Evolutionary conservation across 1,284 basidiomycete species (phyloP), one percentile per base, ranked within the genome.

Genomic region (Coriolopsis trogii): DNA sequence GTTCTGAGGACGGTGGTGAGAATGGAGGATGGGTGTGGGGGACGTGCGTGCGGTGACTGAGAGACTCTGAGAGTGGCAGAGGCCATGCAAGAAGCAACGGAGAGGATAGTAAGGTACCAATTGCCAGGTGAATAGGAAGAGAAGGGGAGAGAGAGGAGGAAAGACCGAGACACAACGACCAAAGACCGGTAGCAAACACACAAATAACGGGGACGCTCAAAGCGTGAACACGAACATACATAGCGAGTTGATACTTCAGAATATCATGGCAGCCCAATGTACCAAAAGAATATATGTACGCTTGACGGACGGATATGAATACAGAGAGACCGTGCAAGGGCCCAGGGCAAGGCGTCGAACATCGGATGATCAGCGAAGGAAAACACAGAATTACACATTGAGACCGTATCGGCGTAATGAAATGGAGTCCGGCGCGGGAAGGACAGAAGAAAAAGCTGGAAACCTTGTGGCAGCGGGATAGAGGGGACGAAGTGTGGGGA

Each of bases 251-350:
- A n/a, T n/a, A n/a, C n/a, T n/a, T n/a, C n/a, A n/a, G n/a, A n/a
- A n/a, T n/a, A n/a, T n/a, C n/a, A n/a, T n/a, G n/a, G n/a, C n/a
- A n/a, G n/a, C n/a, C n/a, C 33, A 23, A 28, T 50, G 53, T 55
- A 58, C 56, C 43, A 52, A 58, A n/a, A 37, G 46, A 41, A 58
- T 55, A 58, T 53, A 50, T 53, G 56, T 53, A 58, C 53, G 44
- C 24, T 55, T 47, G 56, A 49, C 50, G n/a, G n/a, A n/a, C n/a
- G 39, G 20, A 33, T 58, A 58, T 12, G 45, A 58, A 46, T 58
- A 52, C 52, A 58, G 43, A 34, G n/a, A 34, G 33, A 49, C 46
- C 46, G 41, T 54, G 20, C 36, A 28, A 39, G 21, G 37, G 37
- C 52, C 51, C 43, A 39, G 48, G 28, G 40, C 9, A 43, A 42